These are phyloP conservation scores for Penicillium soppii DNA, from an alignment of 495 filamentous ascomycete species.

Conservation along the genomic window DNA sequence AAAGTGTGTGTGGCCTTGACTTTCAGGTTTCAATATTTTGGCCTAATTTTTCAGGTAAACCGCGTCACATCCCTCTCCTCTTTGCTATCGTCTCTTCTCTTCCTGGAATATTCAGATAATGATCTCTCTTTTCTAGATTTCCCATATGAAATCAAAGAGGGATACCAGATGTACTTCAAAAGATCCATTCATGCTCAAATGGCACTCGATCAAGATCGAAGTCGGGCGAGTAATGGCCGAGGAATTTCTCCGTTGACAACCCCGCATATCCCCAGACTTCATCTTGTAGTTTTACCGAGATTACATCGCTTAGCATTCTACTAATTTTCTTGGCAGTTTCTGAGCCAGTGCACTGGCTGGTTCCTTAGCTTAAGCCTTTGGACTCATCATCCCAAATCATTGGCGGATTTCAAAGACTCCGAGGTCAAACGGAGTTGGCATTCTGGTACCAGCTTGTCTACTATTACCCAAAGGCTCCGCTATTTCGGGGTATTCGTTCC, in stretches of 20 bases:
- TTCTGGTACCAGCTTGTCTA: neutral
- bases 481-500: neutral
- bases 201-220: neutral
- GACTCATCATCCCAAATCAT: conserved; percentile 3
- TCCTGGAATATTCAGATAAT: no score
- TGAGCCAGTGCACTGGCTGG: neutral
- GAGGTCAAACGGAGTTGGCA: neutral
- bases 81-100: no score
- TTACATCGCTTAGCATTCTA: neutral
- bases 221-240: conserved; percentile 21
- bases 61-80: no score
- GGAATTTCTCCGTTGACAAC: conserved; percentile 18
- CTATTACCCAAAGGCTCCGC: neutral
- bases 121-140: no score
- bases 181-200: no score
- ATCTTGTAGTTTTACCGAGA: neutral
- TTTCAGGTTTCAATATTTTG: no score
- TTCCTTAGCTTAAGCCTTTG: neutral
- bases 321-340: neutral
- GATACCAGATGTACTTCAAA: no score
- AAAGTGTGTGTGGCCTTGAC: no score
- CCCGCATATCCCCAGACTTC: conserved; percentile 20
- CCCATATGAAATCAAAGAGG: no score
- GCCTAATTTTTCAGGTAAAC: no score
- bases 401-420: neutral